A percentile compares a stretch with the other conserved stretches of the same genome.
These are phyloP conservation scores for Rugonectria rugulosa DNA, from an alignment of 2,329 filamentous ascomycete species.

Conservation along the genomic window DNA sequence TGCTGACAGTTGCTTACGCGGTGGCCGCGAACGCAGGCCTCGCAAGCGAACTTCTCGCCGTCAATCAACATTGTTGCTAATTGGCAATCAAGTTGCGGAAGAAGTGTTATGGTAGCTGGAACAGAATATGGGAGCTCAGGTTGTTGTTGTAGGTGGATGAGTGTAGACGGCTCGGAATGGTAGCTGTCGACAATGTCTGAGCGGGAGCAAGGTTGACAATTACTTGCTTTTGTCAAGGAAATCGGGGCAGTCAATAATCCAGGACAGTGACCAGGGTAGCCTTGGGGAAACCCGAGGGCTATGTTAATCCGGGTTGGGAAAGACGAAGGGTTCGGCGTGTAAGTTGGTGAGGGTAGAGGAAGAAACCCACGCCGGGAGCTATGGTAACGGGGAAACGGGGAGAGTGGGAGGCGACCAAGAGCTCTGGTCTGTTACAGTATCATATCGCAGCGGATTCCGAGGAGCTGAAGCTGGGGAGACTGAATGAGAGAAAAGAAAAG, in stretches of 20 bases:
- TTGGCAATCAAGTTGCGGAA: conserved; percentile 20
- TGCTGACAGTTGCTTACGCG: conserved; percentile 99
- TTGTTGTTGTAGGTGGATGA: neutral
- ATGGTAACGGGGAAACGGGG: conserved; percentile 30
- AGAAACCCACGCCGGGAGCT: conserved; percentile 31
- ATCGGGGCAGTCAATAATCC: conserved; percentile 24
- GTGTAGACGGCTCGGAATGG: conserved; percentile 1
- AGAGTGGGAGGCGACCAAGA: conserved; percentile 32
- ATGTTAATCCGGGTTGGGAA: conserved; percentile 17
- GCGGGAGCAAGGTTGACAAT: conserved; percentile 18
- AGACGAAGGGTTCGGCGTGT: conserved; percentile 9
- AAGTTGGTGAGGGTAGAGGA: conserved; percentile 17
- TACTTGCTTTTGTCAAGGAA: conserved; percentile 19
- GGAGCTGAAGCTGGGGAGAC: conserved; percentile 37
- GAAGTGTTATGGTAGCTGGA: neutral
- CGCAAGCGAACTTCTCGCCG: conserved; percentile 97
- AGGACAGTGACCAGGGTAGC: conserved; percentile 22
- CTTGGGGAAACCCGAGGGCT: conserved; percentile 21
- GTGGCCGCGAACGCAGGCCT: conserved; percentile 97
- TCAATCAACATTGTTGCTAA: conserved; percentile 75
- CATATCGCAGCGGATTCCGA: conserved; percentile 37
- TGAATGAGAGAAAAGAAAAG: conserved; percentile 34
- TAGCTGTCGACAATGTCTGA: conserved; percentile 14
- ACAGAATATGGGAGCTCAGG: conserved; percentile 1
- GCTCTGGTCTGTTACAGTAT: conserved; percentile 36